Conservation (phyloP, 257 asterid genomes). For the Solanum pinnatisectum region DNA sequence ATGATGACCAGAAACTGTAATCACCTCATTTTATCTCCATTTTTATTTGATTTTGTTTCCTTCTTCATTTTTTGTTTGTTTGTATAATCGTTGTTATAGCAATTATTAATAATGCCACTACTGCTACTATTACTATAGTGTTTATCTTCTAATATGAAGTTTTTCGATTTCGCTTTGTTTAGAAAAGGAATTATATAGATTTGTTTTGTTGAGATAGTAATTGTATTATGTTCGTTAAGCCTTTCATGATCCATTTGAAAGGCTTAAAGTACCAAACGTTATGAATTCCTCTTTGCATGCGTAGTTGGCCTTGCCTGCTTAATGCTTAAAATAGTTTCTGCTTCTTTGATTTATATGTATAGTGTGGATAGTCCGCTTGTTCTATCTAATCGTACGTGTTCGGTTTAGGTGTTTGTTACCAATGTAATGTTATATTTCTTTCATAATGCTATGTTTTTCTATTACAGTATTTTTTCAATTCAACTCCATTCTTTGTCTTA, state of each 20-base stretch:
- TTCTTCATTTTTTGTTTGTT: background rate
- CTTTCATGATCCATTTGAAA: background rate
- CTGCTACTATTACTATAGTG: background rate
- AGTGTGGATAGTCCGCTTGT: background rate
- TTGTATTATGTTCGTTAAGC: background rate
- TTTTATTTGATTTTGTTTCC: background rate
- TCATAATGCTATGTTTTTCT: accelerated
- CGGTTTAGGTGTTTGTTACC: background rate
- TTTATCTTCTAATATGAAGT: background rate
- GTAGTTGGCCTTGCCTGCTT: background rate
- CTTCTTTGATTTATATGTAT: background rate
- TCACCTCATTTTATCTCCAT: background rate
- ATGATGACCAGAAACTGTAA: conserved; percentile 2
- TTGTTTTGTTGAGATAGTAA: background rate
- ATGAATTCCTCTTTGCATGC: background rate
- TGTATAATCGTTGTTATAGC: background rate
- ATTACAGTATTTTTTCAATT: no score
- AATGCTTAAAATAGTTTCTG: background rate
- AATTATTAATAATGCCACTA: background rate
- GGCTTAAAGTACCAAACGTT: background rate
- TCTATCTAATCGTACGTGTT: background rate
- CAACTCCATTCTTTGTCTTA: background rate
- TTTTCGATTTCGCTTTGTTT: background rate
- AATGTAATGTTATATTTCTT: background rate
- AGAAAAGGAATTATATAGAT: background rate